These are phyloP conservation scores for Scheffersomyces lignosus DNA, from an alignment of 805 yeast species.

Conservation along the genomic window DNA sequence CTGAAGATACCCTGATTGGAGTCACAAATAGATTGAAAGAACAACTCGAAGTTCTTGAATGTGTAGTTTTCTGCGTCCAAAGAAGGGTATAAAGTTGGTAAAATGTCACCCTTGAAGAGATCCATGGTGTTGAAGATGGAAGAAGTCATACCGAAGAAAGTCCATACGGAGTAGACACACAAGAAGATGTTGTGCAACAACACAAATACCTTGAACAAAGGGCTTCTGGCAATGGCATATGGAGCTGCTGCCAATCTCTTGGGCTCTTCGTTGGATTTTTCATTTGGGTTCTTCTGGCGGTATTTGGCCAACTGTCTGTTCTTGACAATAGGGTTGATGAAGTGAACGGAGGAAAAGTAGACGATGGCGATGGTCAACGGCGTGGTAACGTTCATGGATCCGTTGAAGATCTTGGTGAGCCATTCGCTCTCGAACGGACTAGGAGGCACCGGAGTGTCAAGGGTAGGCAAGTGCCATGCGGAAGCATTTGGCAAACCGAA, in stretches of 20 bases:
- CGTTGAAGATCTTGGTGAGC: constrained; percentile 36
- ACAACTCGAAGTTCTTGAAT: constrained; percentile 34
- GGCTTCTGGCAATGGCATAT: constrained; percentile 42
- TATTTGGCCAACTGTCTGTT: constrained; percentile 44
- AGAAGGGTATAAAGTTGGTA: constrained; percentile 8
- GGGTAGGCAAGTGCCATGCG: constrained; percentile 31
- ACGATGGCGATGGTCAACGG: constrained; percentile 58
- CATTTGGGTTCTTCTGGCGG: constrained; percentile 17
- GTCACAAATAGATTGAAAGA: constrained; percentile 66
- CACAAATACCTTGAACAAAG: constrained; percentile 53
- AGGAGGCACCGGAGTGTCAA: constrained; percentile 29
- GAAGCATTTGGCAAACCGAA: constrained; percentile 36
- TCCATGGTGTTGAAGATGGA: constrained; percentile 46
- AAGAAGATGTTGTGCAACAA: constrained; percentile 60
- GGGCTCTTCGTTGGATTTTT: constrained; percentile 18
- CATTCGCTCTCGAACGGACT: constrained; percentile 33
- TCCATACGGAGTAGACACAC: constrained; percentile 70
- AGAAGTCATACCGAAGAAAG: constrained; percentile 62
- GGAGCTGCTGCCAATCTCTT: constrained; percentile 56
- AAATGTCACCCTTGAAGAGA: constrained; percentile 16
- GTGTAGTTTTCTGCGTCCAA: constrained; percentile 1
- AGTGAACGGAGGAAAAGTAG: constrained; percentile 60
- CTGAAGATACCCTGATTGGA: constrained; percentile 58
- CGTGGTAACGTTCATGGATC: constrained; percentile 48
- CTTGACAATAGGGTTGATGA: constrained; percentile 47